Percentiles rank a stretch among this genome's conserved stretches.
Evolutionary conservation across 176 grass and related monocot genomes (phyloP).

Genomic region (Typha latifolia): DNA sequence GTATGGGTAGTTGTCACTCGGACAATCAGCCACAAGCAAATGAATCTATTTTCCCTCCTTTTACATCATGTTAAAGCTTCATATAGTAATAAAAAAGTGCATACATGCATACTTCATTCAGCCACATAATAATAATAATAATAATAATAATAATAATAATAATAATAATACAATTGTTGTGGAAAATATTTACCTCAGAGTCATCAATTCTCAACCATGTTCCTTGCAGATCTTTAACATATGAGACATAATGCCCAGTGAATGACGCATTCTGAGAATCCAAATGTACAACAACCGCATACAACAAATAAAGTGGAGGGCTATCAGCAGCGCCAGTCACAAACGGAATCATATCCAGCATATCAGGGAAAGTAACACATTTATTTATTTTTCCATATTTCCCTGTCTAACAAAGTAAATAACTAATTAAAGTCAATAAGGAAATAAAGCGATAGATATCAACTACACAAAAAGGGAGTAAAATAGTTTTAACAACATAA

Average conservation of each 20-base stretch:
- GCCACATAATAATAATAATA: too few species aligned
- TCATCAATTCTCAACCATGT: slow-evolving; percentile 97
- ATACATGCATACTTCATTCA: too few species aligned
- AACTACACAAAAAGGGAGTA: not conserved
- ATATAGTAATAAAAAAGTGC: too few species aligned
- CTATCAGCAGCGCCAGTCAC: slow-evolving; percentile 79
- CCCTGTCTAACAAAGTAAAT: slow-evolving; percentile 50
- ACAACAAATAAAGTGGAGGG: slow-evolving; percentile 88
- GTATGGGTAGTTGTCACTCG: too few species aligned
- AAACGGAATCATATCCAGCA: slow-evolving; percentile 99
- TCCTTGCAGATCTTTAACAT: slow-evolving; percentile 94
- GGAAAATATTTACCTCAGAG: slow-evolving; percentile 54
- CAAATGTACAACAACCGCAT: slow-evolving; percentile 90
- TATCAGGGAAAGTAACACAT: slow-evolving; percentile 93
- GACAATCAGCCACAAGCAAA: too few species aligned
- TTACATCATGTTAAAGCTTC: too few species aligned
- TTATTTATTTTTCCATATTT: slow-evolving; percentile 99
- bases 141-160: too few species aligned
- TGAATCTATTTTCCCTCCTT: too few species aligned
- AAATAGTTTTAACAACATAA: not conserved
- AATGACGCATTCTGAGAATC: slow-evolving; percentile 95
- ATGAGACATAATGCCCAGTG: slow-evolving; percentile 91
- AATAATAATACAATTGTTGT: not conserved
- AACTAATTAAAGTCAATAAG: not conserved
- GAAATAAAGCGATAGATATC: slow-evolving; percentile 24